Evolutionary conservation across 2,329 filamentous ascomycete genomes (phyloP).

Genomic region (Pseudocercospora pini-densiflorae): DNA sequence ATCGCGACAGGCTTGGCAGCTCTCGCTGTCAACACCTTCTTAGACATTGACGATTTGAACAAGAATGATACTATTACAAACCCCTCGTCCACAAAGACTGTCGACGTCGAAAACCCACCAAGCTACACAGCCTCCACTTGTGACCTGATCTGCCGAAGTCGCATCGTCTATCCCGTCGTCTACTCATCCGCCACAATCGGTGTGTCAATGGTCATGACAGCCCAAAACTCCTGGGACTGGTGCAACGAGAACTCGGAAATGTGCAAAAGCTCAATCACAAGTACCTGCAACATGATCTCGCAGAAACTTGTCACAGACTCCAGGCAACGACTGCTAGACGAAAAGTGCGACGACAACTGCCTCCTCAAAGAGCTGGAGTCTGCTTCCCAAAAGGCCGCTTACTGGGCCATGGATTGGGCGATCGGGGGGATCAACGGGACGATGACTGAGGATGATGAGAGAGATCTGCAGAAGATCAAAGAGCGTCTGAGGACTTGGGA

Average conservation of each 20-base stretch:
- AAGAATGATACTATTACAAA: background rate
- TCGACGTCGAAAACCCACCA: no score
- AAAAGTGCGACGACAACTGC: background rate
- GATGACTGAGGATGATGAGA: background rate
- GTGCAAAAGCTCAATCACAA: background rate
- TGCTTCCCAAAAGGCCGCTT: background rate
- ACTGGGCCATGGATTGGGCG: background rate
- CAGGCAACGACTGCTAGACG: background rate
- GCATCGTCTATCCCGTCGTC: background rate
- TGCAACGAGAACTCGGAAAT: background rate
- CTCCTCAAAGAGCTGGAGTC: background rate
- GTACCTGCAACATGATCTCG: background rate
- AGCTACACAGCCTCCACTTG: background rate
- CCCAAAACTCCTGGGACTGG: background rate
- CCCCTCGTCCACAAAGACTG: no score
- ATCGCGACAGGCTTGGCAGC: background rate
- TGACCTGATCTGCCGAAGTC: background rate
- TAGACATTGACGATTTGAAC: background rate
- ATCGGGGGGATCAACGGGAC: background rate
- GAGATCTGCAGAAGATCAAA: background rate
- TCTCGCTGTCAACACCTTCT: background rate
- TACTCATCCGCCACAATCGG: background rate
- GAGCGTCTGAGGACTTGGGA: background rate
- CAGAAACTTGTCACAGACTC: background rate
- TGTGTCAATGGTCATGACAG: background rate